phyloP scores from a whole-genome alignment of 345 rosid species.

The Passiflora organensis region DNA sequence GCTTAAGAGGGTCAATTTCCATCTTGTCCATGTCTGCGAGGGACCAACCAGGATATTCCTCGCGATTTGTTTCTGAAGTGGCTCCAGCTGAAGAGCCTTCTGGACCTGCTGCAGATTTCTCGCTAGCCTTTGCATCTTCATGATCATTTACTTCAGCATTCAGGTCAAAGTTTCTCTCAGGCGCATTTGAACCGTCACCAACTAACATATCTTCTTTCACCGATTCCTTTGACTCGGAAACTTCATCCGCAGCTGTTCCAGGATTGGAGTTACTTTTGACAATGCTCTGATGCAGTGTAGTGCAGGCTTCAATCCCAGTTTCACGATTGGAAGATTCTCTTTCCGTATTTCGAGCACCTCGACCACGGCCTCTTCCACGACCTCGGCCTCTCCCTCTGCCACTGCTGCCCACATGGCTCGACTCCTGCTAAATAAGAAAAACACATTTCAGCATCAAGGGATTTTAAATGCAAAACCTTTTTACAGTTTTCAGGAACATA shows the following conservation, averaged over 20 bases:
- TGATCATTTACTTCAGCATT: slow-evolving; percentile 57
- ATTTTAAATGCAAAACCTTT: background rate
- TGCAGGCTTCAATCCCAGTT: slow-evolving; percentile 43
- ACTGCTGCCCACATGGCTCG: slow-evolving; percentile 53
- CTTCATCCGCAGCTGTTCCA: slow-evolving; percentile 36
- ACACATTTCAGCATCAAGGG: too few species aligned
- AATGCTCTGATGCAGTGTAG: slow-evolving; percentile 28
- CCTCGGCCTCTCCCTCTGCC: slow-evolving; percentile 97
- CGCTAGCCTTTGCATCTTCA: slow-evolving; percentile 28
- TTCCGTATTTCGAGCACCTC: slow-evolving; percentile 57
- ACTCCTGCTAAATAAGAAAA: slow-evolving; percentile 47
- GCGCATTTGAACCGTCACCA: slow-evolving; percentile 38
- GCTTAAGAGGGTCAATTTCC: slow-evolving; percentile 77
- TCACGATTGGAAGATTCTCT: slow-evolving; percentile 66
- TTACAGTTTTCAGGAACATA: too few species aligned
- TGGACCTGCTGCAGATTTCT: background rate
- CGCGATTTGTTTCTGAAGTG: slow-evolving; percentile 40
- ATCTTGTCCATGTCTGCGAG: slow-evolving; percentile 78
- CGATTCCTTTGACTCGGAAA: slow-evolving; percentile 38
- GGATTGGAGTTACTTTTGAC: too few species aligned
- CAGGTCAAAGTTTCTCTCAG: slow-evolving; percentile 66
- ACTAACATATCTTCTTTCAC: slow-evolving; percentile 34
- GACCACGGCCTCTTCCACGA: slow-evolving; percentile 92
- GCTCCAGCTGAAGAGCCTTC: slow-evolving; percentile 23
- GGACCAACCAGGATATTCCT: slow-evolving; percentile 90